Base-by-base conservation (phyloP, 2,329 filamentous ascomycete genomes). In the Bipolaris zeicola region DNA sequence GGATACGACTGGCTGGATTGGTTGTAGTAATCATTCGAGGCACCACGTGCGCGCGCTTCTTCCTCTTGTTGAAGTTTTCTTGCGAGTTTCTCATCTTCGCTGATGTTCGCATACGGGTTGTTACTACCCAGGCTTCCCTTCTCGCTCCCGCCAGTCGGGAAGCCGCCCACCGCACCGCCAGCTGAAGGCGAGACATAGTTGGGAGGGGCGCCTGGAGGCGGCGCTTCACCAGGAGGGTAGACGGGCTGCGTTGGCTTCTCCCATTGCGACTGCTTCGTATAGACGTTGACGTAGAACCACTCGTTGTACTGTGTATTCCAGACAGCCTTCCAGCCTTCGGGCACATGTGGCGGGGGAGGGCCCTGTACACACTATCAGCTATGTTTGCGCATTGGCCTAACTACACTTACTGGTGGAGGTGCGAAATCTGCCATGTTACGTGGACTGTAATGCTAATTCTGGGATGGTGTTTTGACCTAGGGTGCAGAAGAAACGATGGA, bases 251-350 rank as follows among this genome's bases (percentile, higher is more conserved):
- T 91, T 16, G 92, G 92, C 65, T 86, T 89, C 4, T 96, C 90
- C 93, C 93, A 97, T 83, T 94, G 90, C 5, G 93, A 96, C 72
- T 89, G 84, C 70, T 95, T 95, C 63, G 92, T 96, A 76, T 88
- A 85, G 59, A 90, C 85, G 79, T 97, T 95, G 58, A 96, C 90
- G 79, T 90, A 97, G 84, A 95, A 96, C 88, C 91, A 96, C 83
- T 95, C 89, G 70, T 89, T 89, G 80, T 96, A 96, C 71, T 95
- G 87, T 0, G 89, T 61, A 76, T 96, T 95, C 85, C 88, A 96
- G 63, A 91, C 85, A 10, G 89, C 89, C 70, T 90, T 87, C 90
- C 91, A 97, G 67, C 92, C 92, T 68, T 90, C 89, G 2, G 91
- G 92, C 3, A 87, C 80, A 52, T 78, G 78, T 13, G 84, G 85